A percentile compares a stretch with the other conserved stretches of the same genome.
Evolutionary conservation across 169 alveolate species (phyloP).

Genomic region (Cryptosporidium felis): DNA sequence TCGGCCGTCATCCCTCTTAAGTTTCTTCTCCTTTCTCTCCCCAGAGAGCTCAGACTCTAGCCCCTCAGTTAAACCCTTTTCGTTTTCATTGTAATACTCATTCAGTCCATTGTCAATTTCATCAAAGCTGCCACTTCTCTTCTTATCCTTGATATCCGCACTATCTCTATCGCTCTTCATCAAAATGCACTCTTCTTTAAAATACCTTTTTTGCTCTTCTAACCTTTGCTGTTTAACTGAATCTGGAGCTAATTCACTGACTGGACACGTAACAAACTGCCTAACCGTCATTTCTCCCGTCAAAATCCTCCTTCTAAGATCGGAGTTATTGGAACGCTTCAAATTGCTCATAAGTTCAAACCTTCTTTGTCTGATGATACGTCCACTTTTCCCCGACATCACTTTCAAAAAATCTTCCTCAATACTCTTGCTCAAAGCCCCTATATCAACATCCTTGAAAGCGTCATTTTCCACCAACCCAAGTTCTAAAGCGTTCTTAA

Average conservation of each 20-base stretch:
- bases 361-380: constrained; percentile 57
- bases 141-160: neutral
- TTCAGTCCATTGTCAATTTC: constrained; percentile 1
- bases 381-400: constrained; percentile 10
- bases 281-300: constrained; percentile 60
- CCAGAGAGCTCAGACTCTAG: neutral
- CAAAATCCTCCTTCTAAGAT: constrained; percentile 36
- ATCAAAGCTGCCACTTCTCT: constrained; percentile 12
- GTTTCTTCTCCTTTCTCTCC: neutral
- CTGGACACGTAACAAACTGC: constrained; percentile 57
- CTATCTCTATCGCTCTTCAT: constrained; percentile 1
- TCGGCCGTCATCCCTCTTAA: neutral
- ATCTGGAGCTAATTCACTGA: constrained; percentile 67
- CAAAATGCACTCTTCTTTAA: constrained; percentile 53
- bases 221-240: constrained; percentile 51
- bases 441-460: constrained; percentile 28
- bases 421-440: constrained; percentile 1
- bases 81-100: neutral
- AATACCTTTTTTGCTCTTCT: constrained; percentile 41
- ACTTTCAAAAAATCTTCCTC: constrained; percentile 41
- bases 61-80: neutral
- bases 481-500: constrained; percentile 26
- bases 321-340: constrained; percentile 33
- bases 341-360: constrained; percentile 61
- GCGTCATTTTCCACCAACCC: constrained; percentile 26